Conservation (phyloP, 2,329 filamentous ascomycete species). For the Chaetomium strumarium region DNA sequence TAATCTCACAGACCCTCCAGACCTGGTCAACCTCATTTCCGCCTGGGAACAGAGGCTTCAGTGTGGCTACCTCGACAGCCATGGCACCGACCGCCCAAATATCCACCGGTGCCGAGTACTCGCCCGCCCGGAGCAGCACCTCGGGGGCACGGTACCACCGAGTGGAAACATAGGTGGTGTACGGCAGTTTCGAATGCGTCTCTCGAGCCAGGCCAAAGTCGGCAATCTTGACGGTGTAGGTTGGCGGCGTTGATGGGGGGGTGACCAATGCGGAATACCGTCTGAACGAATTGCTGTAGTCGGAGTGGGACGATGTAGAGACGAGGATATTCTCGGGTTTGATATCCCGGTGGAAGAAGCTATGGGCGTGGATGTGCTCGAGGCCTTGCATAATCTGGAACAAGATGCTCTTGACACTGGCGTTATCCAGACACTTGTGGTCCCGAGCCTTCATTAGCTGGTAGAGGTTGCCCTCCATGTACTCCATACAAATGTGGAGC, state of each 20-base stretch:
- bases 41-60: slow-evolving; percentile 95
- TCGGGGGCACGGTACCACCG: slow-evolving; percentile 97
- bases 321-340: slow-evolving; percentile 99
- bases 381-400: slow-evolving; percentile 95
- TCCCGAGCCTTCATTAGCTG: slow-evolving; percentile 98
- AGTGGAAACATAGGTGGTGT: slow-evolving; percentile 97
- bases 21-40: slow-evolving; percentile 98
- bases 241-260: slow-evolving; percentile 86
- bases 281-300: slow-evolving; percentile 78
- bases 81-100: slow-evolving; percentile 98
- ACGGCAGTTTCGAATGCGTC: slow-evolving; percentile 91
- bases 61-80: slow-evolving; percentile 93
- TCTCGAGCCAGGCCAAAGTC: slow-evolving; percentile 97
- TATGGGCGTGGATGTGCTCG: slow-evolving; percentile 94
- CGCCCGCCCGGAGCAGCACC: slow-evolving; percentile 84
- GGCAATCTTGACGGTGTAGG: slow-evolving; percentile 96
- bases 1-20: slow-evolving; percentile 97
- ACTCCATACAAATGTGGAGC: slow-evolving; percentile 97
- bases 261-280: slow-evolving; percentile 91
- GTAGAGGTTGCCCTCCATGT: slow-evolving; percentile 99
- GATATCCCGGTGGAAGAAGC: slow-evolving; percentile 98
- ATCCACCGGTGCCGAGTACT: slow-evolving; percentile 95
- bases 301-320: slow-evolving; percentile 79
- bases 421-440: slow-evolving; percentile 85
- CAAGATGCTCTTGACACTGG: slow-evolving; percentile 93